A percentile compares a stretch with the other conserved stretches of the same genome.
Evolutionary conservation across 164 flowering plant genomes (phyloP).

Genomic region (Tetracentron sinense): DNA sequence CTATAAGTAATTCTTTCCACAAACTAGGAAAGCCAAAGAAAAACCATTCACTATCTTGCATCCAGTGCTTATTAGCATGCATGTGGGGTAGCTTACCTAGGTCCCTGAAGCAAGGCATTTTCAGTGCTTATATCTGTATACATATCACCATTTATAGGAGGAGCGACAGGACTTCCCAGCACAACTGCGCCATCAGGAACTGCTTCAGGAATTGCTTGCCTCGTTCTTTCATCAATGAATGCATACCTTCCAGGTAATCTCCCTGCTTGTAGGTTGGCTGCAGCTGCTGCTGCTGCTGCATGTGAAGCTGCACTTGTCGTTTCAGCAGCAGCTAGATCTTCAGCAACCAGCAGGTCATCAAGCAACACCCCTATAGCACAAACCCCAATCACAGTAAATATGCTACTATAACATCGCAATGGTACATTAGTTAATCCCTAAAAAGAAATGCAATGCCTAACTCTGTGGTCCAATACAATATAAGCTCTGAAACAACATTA

Average conservation of each 20-base stretch:
- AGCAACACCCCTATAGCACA: slow-evolving; percentile 68
- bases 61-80: neutral
- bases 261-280: slow-evolving; percentile 59
- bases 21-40: slow-evolving; percentile 1
- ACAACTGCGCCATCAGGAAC: slow-evolving; percentile 86
- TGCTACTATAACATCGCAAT: no score
- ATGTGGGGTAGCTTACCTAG: slow-evolving; percentile 46
- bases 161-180: slow-evolving; percentile 88
- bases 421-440: no score
- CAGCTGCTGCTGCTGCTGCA: slow-evolving; percentile 92
- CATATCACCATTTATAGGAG: slow-evolving; percentile 92
- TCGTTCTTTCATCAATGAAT: slow-evolving; percentile 61
- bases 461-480: neutral
- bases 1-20: neutral
- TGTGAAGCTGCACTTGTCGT: slow-evolving; percentile 91
- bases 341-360: slow-evolving; percentile 94
- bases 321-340: slow-evolving; percentile 95
- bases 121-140: slow-evolving; percentile 90
- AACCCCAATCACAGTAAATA: no score
- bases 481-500: neutral
- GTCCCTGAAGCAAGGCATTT: slow-evolving; percentile 77
- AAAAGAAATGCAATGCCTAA: neutral
- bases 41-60: neutral
- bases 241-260: slow-evolving; percentile 63
- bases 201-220: slow-evolving; percentile 51